phyloP scores from a whole-genome alignment of 495 filamentous ascomycete species.

The Penicillium antarcticum region DNA sequence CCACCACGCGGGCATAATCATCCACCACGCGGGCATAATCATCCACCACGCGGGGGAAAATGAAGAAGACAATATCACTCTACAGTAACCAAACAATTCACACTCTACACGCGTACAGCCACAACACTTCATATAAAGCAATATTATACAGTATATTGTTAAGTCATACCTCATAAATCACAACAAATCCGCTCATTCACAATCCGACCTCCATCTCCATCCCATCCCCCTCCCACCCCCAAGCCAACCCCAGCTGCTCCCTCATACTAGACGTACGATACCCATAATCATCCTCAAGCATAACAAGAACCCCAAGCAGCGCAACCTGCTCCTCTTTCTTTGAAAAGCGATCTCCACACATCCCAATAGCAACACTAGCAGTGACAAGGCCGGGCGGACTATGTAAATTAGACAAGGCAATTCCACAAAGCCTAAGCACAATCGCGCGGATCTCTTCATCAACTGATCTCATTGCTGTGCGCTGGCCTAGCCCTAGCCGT shows the following conservation, averaged over 20 bases:
- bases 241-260: background rate
- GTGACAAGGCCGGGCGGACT: slow-evolving; percentile 24
- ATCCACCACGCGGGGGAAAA: too few species aligned
- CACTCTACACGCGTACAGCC: too few species aligned
- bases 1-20: too few species aligned
- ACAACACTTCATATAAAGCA: too few species aligned
- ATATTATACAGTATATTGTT: too few species aligned
- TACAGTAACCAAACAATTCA: too few species aligned
- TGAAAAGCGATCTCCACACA: slow-evolving; percentile 30
- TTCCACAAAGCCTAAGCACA: slow-evolving; percentile 25
- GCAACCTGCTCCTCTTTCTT: slow-evolving; percentile 24
- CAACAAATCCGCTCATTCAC: too few species aligned
- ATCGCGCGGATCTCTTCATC: slow-evolving; percentile 20
- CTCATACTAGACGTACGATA: background rate
- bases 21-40: too few species aligned
- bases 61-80: too few species aligned
- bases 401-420: slow-evolving; percentile 27
- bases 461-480: slow-evolving; percentile 14
- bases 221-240: background rate
- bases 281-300: background rate
- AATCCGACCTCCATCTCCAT: too few species aligned
- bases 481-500: slow-evolving; percentile 25
- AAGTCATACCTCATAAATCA: too few species aligned
- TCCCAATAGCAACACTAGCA: slow-evolving; percentile 26
- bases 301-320: slow-evolving; percentile 11